A percentile compares a stretch with the other conserved stretches of the same genome.
Conservation (phyloP, 352 stramenopile genomes). For the Phytophthora sojae region DNA sequence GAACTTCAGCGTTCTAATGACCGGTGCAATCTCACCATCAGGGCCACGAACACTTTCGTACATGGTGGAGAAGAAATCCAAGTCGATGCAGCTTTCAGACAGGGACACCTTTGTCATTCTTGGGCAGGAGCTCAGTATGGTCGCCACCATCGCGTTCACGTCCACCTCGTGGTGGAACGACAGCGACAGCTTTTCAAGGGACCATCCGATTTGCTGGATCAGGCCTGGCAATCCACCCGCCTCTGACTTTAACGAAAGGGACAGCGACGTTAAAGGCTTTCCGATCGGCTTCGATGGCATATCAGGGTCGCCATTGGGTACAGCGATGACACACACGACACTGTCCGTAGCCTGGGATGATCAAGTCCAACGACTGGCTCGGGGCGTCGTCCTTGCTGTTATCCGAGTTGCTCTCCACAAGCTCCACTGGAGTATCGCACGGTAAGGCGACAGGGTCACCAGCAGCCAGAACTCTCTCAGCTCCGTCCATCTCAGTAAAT, state of each 20-base stretch:
- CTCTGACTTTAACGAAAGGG: constrained; percentile 3
- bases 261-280: constrained; percentile 5
- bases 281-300: neutral
- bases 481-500: neutral
- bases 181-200: constrained; percentile 18
- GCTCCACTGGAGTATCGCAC: neutral
- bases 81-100: constrained; percentile 19
- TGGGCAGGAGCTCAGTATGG: constrained; percentile 13
- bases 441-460: constrained; percentile 2
- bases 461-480: neutral
- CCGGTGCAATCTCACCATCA: neutral
- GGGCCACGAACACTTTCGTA: constrained; percentile 10
- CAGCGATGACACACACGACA: constrained; percentile 11
- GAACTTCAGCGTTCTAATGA: constrained; percentile 14
- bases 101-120: constrained; percentile 18
- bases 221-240: constrained; percentile 9
- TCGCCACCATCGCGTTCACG: constrained; percentile 21
- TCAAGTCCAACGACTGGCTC: constrained; percentile 1
- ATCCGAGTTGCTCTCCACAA: constrained; percentile 3
- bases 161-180: constrained; percentile 25
- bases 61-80: constrained; percentile 20
- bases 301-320: neutral
- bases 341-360: constrained; percentile 13
- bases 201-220: constrained; percentile 25
- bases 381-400: neutral